Evolutionary conservation across 495 filamentous ascomycete species (phyloP), one percentile per base, ranked within the genome.

Genomic region (Evansstolkia leycettana): DNA sequence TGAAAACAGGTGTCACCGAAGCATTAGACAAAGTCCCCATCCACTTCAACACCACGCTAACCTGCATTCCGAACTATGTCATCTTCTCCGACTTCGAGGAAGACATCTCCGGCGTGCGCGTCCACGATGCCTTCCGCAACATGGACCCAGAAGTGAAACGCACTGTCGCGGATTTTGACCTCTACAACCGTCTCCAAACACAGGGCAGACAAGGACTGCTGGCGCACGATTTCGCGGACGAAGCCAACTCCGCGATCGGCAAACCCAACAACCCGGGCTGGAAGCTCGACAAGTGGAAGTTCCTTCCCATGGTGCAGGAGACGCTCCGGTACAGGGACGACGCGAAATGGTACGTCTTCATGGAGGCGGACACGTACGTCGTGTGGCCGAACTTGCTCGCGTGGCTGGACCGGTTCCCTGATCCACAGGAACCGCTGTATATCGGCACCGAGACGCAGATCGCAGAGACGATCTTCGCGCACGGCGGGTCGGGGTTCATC

Each of bases 321-420:
- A 58, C 70, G 1, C 57, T 66, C 28, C 41, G 41, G 7, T 37
- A 50, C 28, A 60, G 60, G 23, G 65, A 67, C 11, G 50, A 65
- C 30, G 68, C 69, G 13, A 70, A 78, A 38, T 83, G 76, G 73
- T 83, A 75, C 45, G 46, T 82, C 31, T 79, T 82, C 46, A 72
- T 81, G 52, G 78, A 82, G 35, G 76, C 76, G 6, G 78, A 82
- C 51, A 78, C 77, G 3, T 78, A 77, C 43, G 56, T 78, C 33
- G 64, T 76, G 7, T 81, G 75, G 75, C 54, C 67, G 15, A 81
- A 72, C 29, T 43, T 79, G 28, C 52, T 75, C 19, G 50, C 56
- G 17, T 82, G 75, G 75, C 51, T 80, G 20, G 47, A 50, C 23
- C 49, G 51, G 25, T 59, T 78, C 39, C n/a, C n/a, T n/a, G 62